phyloP scores from a whole-genome alignment of 2,329 filamentous ascomycete genomes.

The Arthrobotrys iridis region DNA sequence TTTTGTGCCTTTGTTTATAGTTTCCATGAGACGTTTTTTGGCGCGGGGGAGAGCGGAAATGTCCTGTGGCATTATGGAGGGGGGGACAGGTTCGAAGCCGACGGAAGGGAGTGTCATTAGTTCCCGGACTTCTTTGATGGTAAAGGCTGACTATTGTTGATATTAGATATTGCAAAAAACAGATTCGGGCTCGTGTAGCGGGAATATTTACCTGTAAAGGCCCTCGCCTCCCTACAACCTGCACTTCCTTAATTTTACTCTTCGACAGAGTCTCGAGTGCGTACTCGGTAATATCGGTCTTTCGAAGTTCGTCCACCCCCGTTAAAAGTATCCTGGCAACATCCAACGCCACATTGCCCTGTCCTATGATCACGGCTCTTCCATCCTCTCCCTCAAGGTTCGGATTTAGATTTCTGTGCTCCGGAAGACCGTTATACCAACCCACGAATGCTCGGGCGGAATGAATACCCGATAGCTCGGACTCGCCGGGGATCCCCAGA shows the following conservation, averaged over 20 bases:
- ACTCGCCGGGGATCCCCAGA: slow-evolving; percentile 82
- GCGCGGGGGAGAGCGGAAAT: slow-evolving; percentile 77
- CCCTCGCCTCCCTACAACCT: slow-evolving; percentile 87
- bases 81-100: slow-evolving; percentile 75
- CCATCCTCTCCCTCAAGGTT: slow-evolving; percentile 76
- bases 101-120: slow-evolving; percentile 79
- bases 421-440: slow-evolving; percentile 97
- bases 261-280: slow-evolving; percentile 77
- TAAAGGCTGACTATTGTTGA: slow-evolving; percentile 76
- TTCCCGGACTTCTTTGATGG: slow-evolving; percentile 92
- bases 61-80: slow-evolving; percentile 72
- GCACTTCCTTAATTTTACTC: slow-evolving; percentile 80
- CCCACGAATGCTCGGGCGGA: slow-evolving; percentile 94
- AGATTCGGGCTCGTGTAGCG: not conserved
- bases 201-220: slow-evolving; percentile 75
- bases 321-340: slow-evolving; percentile 87
- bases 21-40: slow-evolving; percentile 70
- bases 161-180: slow-evolving; percentile 55
- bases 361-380: slow-evolving; percentile 86
- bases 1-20: slow-evolving; percentile 57
- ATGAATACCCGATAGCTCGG: slow-evolving; percentile 75
- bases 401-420: slow-evolving; percentile 77
- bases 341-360: slow-evolving; percentile 95
- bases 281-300: slow-evolving; percentile 88
- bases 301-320: slow-evolving; percentile 75